Conservation (phyloP, 2,329 filamentous ascomycete species). For the Fusarium subtropicale region DNA sequence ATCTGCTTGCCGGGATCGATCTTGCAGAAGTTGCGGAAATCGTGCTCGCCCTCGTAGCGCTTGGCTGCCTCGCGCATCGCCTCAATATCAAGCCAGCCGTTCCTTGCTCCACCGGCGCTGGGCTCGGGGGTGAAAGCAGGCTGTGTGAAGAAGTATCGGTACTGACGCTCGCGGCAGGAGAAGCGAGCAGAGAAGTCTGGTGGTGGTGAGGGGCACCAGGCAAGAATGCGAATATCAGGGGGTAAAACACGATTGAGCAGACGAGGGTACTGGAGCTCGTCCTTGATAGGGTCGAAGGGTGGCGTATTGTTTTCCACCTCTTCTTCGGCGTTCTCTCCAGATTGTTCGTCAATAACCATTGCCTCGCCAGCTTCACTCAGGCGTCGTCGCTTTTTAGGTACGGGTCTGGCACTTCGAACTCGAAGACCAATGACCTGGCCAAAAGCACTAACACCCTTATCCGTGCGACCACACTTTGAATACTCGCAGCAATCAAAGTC, state of each 20-base stretch:
- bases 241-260: conserved; percentile 90
- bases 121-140: conserved; percentile 80
- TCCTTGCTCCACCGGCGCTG: conserved; percentile 55
- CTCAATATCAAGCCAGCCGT: conserved; percentile 87
- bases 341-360: conserved; percentile 36
- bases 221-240: conserved; percentile 87
- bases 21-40: conserved; percentile 98
- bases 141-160: conserved; percentile 98
- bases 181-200: conserved; percentile 89
- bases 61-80: conserved; percentile 87
- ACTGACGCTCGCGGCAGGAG: conserved; percentile 89
- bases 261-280: conserved; percentile 86
- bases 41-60: conserved; percentile 83
- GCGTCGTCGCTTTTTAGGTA: conserved; percentile 53
- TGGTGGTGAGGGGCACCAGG: conserved; percentile 90
- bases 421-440: conserved; percentile 90
- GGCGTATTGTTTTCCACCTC: conserved; percentile 36
- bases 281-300: conserved; percentile 73
- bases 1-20: conserved; percentile 92
- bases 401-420: conserved; percentile 81
- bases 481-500: conserved; percentile 90
- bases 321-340: conserved; percentile 28
- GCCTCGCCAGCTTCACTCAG: conserved; percentile 42
- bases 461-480: conserved; percentile 94
- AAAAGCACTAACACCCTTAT: conserved; percentile 94